Evolutionary conservation across 106 monocot genomes (phyloP), one percentile per base, ranked within the genome.

Genomic region (Ottelia alismoides): DNA sequence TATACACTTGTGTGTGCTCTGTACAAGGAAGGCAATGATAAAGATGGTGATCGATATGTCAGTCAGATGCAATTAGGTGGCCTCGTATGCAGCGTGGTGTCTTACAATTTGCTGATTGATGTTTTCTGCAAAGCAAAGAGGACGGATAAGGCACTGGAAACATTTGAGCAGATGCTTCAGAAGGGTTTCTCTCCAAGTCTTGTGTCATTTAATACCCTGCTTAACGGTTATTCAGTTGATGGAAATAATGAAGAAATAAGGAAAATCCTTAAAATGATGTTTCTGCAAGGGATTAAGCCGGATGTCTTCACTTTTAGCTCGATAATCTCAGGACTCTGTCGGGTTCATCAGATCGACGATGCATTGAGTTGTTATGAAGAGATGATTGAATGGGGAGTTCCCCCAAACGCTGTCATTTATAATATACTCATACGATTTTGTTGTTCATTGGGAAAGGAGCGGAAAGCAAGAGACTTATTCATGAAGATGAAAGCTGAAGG

Each of bases 261-360:
- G n/a, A 61, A 78, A 61, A 29, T 85, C 64, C 59, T 96, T 54
- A 85, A 82, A 68, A 88, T 78, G 80, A 77, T 94, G 29, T 49
- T 96, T 25, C 65, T 71, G 27, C 68, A 76, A 47, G 81, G 78
- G 16, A 74, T 84, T 40, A 88, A 71, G 45, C 94, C 88, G 10
- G 94, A 96, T 74, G 72, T 76, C 45, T 53, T 81, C 61, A 96
- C 88, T 10, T 96, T 96, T 62, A 70, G 73, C 63, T 76, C 88
- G 21, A 67, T 96, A 54, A 96, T 96, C 26, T 80, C 78, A 52
- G 84, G 94, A 19, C 81, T 96, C 31, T 96, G 88, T 56, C 70
- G 63, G 16, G 70, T 68, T 7, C 73, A 76, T 49, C 88, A 88
- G 52, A 63, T 94, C 22, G 68, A 81, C 59, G 94, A 94, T 84